Evolutionary conservation across 345 rosid genomes (phyloP).

Genomic region (Schrenkiella parvula): DNA sequence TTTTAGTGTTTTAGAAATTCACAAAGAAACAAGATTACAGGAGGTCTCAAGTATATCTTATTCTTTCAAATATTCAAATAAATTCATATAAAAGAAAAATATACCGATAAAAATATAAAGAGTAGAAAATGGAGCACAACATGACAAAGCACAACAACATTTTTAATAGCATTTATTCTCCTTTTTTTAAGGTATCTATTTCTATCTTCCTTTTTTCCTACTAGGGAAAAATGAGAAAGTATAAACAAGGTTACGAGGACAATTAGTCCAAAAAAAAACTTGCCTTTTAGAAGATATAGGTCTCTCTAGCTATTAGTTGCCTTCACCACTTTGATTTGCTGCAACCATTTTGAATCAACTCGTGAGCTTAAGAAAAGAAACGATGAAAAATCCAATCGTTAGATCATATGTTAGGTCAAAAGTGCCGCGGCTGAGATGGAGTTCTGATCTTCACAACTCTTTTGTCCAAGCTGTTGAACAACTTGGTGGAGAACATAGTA

Average conservation of each 20-base stretch:
- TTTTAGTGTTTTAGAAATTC: not conserved
- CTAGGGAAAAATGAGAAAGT: not conserved
- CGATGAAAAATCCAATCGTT: constrained; percentile 30
- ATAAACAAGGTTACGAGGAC: not conserved
- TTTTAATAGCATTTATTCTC: not conserved
- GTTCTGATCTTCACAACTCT: constrained; percentile 73
- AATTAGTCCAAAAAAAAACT: constrained; percentile 1
- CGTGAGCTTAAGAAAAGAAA: not conserved
- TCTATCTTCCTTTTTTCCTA: not conserved
- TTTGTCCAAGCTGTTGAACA: constrained; percentile 67
- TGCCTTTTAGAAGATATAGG: not conserved
- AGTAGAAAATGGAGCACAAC: not conserved
- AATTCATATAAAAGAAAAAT: not conserved
- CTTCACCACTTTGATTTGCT: constrained; percentile 6
- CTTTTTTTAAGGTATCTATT: constrained; percentile 8
- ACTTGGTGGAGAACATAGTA: constrained; percentile 80
- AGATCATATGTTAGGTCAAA: constrained; percentile 77
- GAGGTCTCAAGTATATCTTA: not conserved
- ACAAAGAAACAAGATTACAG: not conserved
- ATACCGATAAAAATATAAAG: not conserved
- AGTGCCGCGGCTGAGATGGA: constrained; percentile 76
- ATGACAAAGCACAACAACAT: constrained; percentile 12
- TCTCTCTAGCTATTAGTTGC: not conserved
- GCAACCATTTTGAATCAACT: not conserved
- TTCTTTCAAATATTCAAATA: not conserved